A percentile compares a stretch with the other conserved stretches of the same genome.
Conservation (phyloP, 2,329 filamentous ascomycete genomes). For the Fusarium albosuccineum region DNA sequence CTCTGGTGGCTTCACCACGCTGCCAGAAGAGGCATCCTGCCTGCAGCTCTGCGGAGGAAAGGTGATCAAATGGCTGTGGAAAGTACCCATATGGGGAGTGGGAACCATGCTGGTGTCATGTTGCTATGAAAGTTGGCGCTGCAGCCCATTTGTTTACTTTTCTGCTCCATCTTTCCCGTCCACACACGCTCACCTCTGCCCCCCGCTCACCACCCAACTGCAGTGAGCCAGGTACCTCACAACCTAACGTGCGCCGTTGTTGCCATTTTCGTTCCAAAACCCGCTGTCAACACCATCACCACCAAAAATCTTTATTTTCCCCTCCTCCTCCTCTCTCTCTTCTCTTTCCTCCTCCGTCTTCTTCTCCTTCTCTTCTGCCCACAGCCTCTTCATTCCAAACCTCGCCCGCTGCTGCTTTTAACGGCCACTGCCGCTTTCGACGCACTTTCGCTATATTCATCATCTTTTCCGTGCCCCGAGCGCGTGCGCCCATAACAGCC, state of each 20-base stretch:
- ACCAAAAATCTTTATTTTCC: conserved; percentile 28
- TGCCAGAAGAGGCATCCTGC: conserved; percentile 16
- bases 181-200: conserved; percentile 13
- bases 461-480: conserved; percentile 2
- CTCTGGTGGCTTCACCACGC: not conserved
- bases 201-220: conserved; percentile 21
- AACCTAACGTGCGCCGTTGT: conserved; percentile 21
- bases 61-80: not conserved
- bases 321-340: conserved; percentile 16
- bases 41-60: not conserved
- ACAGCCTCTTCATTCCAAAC: conserved; percentile 1
- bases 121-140: conserved; percentile 25
- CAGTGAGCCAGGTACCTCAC: conserved; percentile 1
- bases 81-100: conserved; percentile 2
- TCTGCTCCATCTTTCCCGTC: conserved; percentile 24
- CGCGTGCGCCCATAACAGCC: not conserved
- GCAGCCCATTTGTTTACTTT: conserved; percentile 44
- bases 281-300: conserved; percentile 36
- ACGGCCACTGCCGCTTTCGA: conserved; percentile 25
- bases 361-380: conserved; percentile 14
- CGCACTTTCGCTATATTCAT: conserved; percentile 8
- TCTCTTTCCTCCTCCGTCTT: conserved; percentile 15
- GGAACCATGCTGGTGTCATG: conserved; percentile 2
- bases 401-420: conserved; percentile 5
- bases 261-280: conserved; percentile 26